Percentiles rank a stretch among this genome's conserved stretches.
Evolutionary conservation across 306 rosid species (phyloP).

Genomic region (Rubus parviflorus): DNA sequence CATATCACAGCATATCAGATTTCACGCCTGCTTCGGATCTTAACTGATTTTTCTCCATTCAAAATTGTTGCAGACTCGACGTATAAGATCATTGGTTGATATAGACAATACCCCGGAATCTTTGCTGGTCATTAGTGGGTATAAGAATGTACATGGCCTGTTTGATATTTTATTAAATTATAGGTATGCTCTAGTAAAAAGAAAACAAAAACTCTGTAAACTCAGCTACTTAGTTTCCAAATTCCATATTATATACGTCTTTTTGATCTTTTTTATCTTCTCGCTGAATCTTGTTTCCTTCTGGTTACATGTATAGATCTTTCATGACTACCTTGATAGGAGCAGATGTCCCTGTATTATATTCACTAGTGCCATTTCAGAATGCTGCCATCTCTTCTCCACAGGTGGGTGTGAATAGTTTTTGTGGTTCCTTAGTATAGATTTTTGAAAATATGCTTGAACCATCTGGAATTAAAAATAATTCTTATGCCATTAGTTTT

Average conservation of each 20-base stretch:
- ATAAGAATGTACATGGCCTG: slow-evolving; percentile 65
- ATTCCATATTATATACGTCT: slow-evolving; percentile 16
- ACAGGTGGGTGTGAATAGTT: slow-evolving; percentile 45
- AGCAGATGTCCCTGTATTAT: slow-evolving; percentile 77
- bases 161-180: slow-evolving; percentile 78
- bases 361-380: slow-evolving; percentile 80
- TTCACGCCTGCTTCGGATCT: slow-evolving; percentile 24
- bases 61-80: slow-evolving; percentile 62
- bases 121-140: slow-evolving; percentile 69
- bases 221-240: slow-evolving; percentile 16
- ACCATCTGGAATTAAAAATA: not conserved
- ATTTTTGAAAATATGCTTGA: not conserved
- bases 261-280: slow-evolving; percentile 17
- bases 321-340: slow-evolving; percentile 67
- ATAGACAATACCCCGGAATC: slow-evolving; percentile 81
- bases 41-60: not conserved
- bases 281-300: slow-evolving; percentile 21
- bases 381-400: slow-evolving; percentile 83
- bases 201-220: slow-evolving; percentile 15
- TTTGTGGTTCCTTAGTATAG: not conserved
- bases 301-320: slow-evolving; percentile 50
- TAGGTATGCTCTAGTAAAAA: slow-evolving; percentile 49
- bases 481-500: not conserved
- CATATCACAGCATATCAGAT: slow-evolving; percentile 15
- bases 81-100: slow-evolving; percentile 57